These are phyloP conservation scores for Misopates orontium DNA, from an alignment of 257 asterid genomes.

Conservation along the genomic window DNA sequence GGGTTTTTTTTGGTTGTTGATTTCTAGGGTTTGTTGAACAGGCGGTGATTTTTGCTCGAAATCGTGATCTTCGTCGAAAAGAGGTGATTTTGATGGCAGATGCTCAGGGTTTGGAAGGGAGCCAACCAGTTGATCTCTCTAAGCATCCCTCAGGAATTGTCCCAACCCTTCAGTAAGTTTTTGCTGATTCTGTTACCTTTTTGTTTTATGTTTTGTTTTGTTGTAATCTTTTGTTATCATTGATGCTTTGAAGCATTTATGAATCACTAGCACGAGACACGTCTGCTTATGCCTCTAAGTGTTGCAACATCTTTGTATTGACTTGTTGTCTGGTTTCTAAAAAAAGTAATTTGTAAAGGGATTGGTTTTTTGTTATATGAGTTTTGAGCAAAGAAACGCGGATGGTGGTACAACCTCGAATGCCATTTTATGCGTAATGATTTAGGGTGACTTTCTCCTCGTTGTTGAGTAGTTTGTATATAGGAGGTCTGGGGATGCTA, in stretches of 20 bases:
- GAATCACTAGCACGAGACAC: background rate
- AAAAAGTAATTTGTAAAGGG: no score
- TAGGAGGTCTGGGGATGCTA: background rate
- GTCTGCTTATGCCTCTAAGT: background rate
- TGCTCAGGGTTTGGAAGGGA: conserved; percentile 70
- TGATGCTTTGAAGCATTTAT: background rate
- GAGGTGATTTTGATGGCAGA: conserved; percentile 56
- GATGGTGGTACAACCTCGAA: no score
- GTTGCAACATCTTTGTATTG: background rate
- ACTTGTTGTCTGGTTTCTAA: no score
- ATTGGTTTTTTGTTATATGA: no score
- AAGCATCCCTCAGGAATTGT: conserved; percentile 89
- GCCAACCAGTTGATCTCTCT: conserved; percentile 72
- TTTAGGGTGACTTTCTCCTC: background rate
- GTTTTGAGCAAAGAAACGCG: no score
- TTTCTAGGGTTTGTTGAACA: conserved; percentile 8
- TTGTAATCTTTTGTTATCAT: background rate
- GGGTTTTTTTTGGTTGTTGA: background rate
- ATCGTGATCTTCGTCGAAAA: conserved; percentile 3
- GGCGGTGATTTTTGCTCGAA: conserved; percentile 18
- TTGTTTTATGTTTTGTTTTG: background rate
- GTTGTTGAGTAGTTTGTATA: background rate
- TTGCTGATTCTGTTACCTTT: background rate
- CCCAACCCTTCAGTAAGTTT: conserved; percentile 77
- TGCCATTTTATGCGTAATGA: background rate